A percentile compares a stretch with the other conserved stretches of the same genome.
Evolutionary conservation across 257 asterid genomes (phyloP).

Genomic region (Leonotis leonurus): DNA sequence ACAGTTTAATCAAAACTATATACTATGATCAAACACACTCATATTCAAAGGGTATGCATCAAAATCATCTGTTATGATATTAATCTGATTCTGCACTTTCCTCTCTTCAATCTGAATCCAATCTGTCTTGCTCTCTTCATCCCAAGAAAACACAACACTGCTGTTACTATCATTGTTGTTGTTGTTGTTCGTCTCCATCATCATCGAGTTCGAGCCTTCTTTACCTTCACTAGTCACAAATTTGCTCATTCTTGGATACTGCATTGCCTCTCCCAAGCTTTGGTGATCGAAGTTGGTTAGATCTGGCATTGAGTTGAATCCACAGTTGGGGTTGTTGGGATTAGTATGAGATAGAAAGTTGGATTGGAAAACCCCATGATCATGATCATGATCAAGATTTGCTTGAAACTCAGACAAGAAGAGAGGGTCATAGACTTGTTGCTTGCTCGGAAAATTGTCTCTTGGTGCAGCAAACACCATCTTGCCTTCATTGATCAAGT

Average conservation of each 20-base stretch:
- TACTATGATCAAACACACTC: constrained; percentile 23
- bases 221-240: constrained; percentile 22
- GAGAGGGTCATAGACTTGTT: constrained; percentile 44
- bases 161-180: constrained; percentile 19
- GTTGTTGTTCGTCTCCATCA: constrained; percentile 8
- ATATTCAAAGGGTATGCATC: constrained; percentile 29
- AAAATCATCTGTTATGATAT: constrained; percentile 19
- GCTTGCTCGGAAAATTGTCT: no score
- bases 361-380: constrained; percentile 19
- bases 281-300: constrained; percentile 36
- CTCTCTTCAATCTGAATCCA: constrained; percentile 35
- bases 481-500: no score
- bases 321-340: constrained; percentile 6
- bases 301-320: constrained; percentile 39
- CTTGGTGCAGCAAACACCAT: no score
- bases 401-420: constrained; percentile 53
- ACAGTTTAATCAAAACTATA: no score
- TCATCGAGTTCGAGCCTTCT: background rate
- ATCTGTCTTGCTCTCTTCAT: constrained; percentile 37
- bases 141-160: constrained; percentile 57
- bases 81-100: constrained; percentile 16
- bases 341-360: constrained; percentile 16
- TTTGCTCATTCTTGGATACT: constrained; percentile 32
- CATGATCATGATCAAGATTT: no score
- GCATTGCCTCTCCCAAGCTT: constrained; percentile 26